phyloP scores from a whole-genome alignment of 2,329 filamentous ascomycete genomes.

The Aspergillus sp. region DNA sequence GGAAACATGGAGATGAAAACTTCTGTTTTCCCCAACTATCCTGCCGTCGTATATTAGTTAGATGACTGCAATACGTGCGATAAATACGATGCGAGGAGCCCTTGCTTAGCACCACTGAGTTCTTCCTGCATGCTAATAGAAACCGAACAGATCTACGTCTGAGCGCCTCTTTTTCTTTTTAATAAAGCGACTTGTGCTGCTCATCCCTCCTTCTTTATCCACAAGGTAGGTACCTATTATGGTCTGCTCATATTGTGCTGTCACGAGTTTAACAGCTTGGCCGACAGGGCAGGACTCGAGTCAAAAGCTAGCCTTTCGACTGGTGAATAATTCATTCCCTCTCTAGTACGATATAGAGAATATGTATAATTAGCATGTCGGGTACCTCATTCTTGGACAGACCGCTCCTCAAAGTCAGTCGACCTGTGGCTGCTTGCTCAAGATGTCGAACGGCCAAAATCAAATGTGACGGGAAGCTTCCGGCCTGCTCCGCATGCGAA shows the following conservation, averaged over 20 bases:
- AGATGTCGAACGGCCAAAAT: slow-evolving; percentile 90
- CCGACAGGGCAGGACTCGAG: neutral
- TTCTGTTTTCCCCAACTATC: neutral
- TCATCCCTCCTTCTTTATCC: neutral
- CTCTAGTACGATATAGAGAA: slow-evolving; percentile 12
- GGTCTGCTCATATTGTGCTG: neutral
- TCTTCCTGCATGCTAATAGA: neutral
- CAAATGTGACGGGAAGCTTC: slow-evolving; percentile 96
- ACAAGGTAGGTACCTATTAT: neutral
- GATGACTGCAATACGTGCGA: too few relatives aligned
- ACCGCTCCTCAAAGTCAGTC: slow-evolving; percentile 61
- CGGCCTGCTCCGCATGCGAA: slow-evolving; percentile 92
- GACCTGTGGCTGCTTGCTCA: slow-evolving; percentile 77
- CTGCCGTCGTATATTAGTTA: neutral
- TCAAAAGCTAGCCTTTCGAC: neutral
- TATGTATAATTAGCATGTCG: slow-evolving; percentile 35
- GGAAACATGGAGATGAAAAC: neutral
- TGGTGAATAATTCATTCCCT: neutral
- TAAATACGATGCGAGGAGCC: too few relatives aligned
- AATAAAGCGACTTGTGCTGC: neutral
- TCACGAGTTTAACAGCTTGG: neutral
- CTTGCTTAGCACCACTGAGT: neutral
- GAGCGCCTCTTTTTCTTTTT: neutral
- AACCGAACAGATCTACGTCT: neutral
- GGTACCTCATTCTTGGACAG: slow-evolving; percentile 41